Conservation (phyloP, 1,139 yeast species). For the Trichomonascaceae sp. region DNA sequence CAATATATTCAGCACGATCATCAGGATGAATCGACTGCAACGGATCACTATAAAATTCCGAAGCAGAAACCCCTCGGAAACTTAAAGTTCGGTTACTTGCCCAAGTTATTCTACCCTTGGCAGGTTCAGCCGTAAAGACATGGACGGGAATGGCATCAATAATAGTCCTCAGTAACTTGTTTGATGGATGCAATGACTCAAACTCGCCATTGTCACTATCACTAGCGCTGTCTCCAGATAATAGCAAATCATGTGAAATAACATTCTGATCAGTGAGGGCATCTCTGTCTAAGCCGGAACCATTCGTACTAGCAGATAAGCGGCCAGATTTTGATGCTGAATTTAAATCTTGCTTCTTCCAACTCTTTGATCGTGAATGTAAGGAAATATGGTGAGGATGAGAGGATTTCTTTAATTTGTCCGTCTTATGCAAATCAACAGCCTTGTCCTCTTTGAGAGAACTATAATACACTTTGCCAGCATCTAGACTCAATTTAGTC, state of each 20-base stretch:
- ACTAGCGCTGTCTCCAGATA: neutral
- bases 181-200: conserved; percentile 21
- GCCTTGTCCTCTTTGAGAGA: conserved; percentile 16
- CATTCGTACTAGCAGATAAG: neutral
- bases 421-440: neutral
- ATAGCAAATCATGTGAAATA: neutral
- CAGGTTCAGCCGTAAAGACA: conserved; percentile 31
- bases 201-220: conserved; percentile 1
- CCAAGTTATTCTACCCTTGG: conserved; percentile 31
- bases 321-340: neutral
- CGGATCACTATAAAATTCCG: conserved; percentile 26
- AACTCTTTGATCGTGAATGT: neutral
- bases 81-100: conserved; percentile 32
- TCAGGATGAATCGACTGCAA: conserved; percentile 29
- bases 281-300: neutral
- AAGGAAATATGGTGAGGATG: neutral
- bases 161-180: conserved; percentile 28
- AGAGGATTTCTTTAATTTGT: neutral
- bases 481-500: conserved; percentile 9
- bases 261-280: neutral
- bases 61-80: conserved; percentile 30
- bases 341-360: neutral
- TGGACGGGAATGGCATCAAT: conserved; percentile 35
- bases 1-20: conserved; percentile 23
- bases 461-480: conserved; percentile 13